phyloP scores from a whole-genome alignment of 805 yeast species.

The Saturnispora halmiae region DNA sequence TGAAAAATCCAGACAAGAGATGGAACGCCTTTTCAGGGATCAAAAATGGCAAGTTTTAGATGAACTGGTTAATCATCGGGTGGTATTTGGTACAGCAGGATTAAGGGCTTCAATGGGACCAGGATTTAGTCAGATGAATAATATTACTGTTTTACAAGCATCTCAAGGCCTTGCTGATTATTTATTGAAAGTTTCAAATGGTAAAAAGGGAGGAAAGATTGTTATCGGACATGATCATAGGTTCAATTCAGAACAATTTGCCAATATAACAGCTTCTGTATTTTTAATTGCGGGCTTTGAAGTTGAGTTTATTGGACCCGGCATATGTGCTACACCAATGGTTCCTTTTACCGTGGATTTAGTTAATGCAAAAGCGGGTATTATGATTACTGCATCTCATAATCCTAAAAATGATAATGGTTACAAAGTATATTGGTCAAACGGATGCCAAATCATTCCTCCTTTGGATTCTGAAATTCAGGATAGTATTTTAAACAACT shows the following conservation, averaged over 20 bases:
- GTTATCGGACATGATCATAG: slow-evolving; percentile 93
- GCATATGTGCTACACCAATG: slow-evolving; percentile 63
- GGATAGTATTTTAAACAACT: slow-evolving; percentile 45
- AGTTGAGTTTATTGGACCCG: slow-evolving; percentile 52
- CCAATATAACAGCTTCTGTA: slow-evolving; percentile 66
- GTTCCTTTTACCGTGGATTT: slow-evolving; percentile 80
- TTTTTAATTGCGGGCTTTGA: slow-evolving; percentile 60
- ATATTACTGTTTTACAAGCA: slow-evolving; percentile 81
- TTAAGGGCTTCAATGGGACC: slow-evolving; percentile 82
- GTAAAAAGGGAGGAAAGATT: slow-evolving; percentile 32
- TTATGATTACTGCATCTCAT: slow-evolving; percentile 90
- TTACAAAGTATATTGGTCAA: slow-evolving; percentile 85
- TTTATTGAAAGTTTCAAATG: slow-evolving; percentile 23
- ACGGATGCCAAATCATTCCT: slow-evolving; percentile 93
- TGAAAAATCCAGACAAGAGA: not conserved
- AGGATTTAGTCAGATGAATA: slow-evolving; percentile 84
- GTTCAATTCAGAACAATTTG: slow-evolving; percentile 68
- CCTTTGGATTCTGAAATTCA: slow-evolving; percentile 82
- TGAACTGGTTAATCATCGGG: slow-evolving; percentile 45
- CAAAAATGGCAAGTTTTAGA: slow-evolving; percentile 37
- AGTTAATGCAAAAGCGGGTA: slow-evolving; percentile 62
- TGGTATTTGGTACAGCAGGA: slow-evolving; percentile 91
- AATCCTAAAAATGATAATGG: slow-evolving; percentile 86
- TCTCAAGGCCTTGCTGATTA: slow-evolving; percentile 71
- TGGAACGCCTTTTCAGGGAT: slow-evolving; percentile 19